These are phyloP conservation scores for Solanum paucissectum DNA, from an alignment of 257 asterid species.

Conservation along the genomic window DNA sequence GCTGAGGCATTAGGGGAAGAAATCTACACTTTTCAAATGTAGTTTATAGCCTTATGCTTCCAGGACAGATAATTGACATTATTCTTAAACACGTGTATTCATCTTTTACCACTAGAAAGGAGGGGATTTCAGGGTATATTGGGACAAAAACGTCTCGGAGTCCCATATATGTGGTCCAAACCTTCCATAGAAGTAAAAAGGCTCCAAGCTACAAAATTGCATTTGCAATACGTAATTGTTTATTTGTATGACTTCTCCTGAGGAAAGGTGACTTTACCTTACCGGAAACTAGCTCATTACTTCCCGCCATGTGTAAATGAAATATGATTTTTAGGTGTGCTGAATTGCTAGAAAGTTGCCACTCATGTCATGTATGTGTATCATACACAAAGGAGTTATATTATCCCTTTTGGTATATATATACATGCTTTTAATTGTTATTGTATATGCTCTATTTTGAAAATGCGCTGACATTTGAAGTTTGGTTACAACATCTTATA, in stretches of 20 bases:
- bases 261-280: background rate
- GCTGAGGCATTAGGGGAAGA: background rate
- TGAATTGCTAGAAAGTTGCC: background rate
- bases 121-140: background rate
- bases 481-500: constrained; percentile 4
- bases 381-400: background rate
- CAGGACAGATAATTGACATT: background rate
- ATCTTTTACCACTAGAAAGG: background rate
- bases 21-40: background rate
- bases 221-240: background rate
- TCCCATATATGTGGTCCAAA: background rate
- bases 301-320: background rate
- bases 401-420: background rate
- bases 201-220: background rate
- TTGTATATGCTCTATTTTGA: background rate
- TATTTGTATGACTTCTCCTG: background rate
- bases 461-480: background rate
- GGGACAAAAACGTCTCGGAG: background rate
- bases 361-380: background rate
- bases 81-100: background rate
- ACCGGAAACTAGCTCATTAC: background rate
- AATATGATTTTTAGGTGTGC: background rate
- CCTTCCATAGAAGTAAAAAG: background rate
- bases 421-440: background rate
- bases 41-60: background rate